Evolutionary conservation across 2,329 filamentous ascomycete species (phyloP), one percentile per base, ranked within the genome.

Genomic region (Pseudogymnoascus sp.): DNA sequence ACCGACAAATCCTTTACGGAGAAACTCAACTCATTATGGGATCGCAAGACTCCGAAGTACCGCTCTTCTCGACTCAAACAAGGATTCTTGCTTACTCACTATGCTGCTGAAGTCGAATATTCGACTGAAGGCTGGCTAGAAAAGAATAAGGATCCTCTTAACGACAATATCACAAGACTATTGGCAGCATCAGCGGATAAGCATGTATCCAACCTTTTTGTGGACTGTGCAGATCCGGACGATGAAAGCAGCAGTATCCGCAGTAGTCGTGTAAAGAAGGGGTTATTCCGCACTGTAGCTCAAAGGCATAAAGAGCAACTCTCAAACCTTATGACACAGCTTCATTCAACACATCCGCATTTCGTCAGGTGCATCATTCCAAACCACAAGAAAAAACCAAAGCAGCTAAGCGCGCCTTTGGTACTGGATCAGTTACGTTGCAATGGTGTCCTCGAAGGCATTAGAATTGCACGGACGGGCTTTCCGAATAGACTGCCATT

Each of bases 391-490:
- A 99, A 99, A 77, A 85, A 88, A 23, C 91, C 95, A 0, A 99
- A 99, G 76, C 89, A 93, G 72, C 91, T 97, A 75, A 90, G 89
- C 72, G 91, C 90, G 2, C 85, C 92, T 2, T 84, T 99, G n/a
- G 96, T 99, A 1, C 82, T 99, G 5, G 95, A 99, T 71, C 96
- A 99, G 74, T 80, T 99, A n/a, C 87, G 95, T 61, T 99, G 95
- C 77, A 99, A 99, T 74, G 95, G 95, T 89, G 95, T 99, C 2
- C 82, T 99, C n/a, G 95, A 99, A 77, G 95, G 95, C 66, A 99
- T 99, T 72, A 86, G 95, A 65, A 99, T 99, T 75, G 95, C 95
- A 23, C 87, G 95, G 53, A 99, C 96, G 4, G 95, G 95, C 23
- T 99, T 99, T 74, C 95, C 95, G 60, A 99, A 99, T 73, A 84